These are phyloP conservation scores for Cicer cuneatum DNA, from an alignment of 306 rosid species.

Conservation along the genomic window DNA sequence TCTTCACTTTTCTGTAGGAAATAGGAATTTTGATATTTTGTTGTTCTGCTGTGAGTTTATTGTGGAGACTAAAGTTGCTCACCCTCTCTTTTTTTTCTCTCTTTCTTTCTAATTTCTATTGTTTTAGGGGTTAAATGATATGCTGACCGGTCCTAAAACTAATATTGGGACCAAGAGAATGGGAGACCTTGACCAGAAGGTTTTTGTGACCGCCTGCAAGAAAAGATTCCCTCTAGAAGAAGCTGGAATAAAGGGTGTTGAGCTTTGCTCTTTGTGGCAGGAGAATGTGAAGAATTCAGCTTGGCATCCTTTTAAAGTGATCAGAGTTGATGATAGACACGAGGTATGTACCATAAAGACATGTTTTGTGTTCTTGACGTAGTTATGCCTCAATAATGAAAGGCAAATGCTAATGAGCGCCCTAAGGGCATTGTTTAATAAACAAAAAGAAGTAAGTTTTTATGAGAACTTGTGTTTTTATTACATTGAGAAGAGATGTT, in stretches of 20 bases:
- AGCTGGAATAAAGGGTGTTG: constrained; percentile 62
- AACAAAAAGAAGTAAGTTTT: no score
- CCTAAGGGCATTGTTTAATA: no score
- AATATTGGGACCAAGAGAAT: constrained; percentile 81
- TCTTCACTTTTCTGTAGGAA: constrained; percentile 24
- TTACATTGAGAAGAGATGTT: no score
- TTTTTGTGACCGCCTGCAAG: constrained; percentile 65
- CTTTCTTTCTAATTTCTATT: constrained; percentile 37
- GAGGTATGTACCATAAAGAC: constrained; percentile 52
- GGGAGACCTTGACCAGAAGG: constrained; percentile 84
- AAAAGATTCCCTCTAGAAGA: constrained; percentile 58
- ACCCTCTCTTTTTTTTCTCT: neutral
- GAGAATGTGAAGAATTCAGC: constrained; percentile 67
- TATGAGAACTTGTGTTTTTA: no score
- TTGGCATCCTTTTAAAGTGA: constrained; percentile 84
- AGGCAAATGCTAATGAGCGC: no score
- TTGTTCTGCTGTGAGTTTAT: neutral
- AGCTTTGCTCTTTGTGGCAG: constrained; percentile 87
- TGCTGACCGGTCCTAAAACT: constrained; percentile 49
- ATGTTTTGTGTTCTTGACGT: constrained; percentile 14
- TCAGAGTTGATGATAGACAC: constrained; percentile 43
- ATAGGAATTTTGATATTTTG: neutral
- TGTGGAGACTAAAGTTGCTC: constrained; percentile 26
- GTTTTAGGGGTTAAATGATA: constrained; percentile 65
- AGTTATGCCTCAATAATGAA: no score